A percentile compares a stretch with the other conserved stretches of the same genome.
phyloP scores from a whole-genome alignment of 345 rosid genomes.

The Hibiscus syriacus region DNA sequence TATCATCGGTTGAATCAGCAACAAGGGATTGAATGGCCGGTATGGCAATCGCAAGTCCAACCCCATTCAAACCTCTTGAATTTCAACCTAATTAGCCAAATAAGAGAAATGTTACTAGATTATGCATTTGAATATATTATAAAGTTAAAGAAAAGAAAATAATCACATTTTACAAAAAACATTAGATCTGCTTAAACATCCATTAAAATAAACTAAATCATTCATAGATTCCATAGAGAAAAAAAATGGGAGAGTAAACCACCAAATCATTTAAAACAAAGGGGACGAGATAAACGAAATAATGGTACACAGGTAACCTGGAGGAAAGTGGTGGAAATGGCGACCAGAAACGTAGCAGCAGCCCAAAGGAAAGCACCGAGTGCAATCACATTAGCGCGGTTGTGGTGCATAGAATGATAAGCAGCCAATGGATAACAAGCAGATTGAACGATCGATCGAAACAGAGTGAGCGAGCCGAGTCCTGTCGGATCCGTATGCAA shows the following conservation, averaged over 20 bases:
- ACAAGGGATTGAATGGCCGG: slow-evolving; percentile 65
- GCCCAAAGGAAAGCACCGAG: slow-evolving; percentile 75
- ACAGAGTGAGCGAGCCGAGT: slow-evolving; percentile 49
- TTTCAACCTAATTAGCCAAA: slow-evolving; percentile 33
- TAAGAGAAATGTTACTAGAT: not conserved
- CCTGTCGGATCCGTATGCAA: slow-evolving; percentile 54
- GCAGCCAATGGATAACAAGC: slow-evolving; percentile 61
- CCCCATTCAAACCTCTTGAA: slow-evolving; percentile 65
- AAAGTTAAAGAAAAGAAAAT: too few species aligned
- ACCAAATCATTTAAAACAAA: not conserved
- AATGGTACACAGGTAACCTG: slow-evolving; percentile 29
- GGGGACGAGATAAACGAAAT: not conserved
- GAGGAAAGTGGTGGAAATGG: slow-evolving; percentile 51
- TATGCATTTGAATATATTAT: not conserved
- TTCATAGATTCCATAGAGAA: not conserved
- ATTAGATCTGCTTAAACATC: not conserved
- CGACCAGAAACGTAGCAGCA: slow-evolving; percentile 59
- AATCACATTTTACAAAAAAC: not conserved
- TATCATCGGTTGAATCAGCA: slow-evolving; percentile 73
- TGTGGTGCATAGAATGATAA: slow-evolving; percentile 43
- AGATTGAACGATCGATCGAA: slow-evolving; percentile 56
- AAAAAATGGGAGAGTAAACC: not conserved
- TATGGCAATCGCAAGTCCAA: slow-evolving; percentile 55
- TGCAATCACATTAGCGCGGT: slow-evolving; percentile 64
- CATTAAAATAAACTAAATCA: not conserved